phyloP scores from a whole-genome alignment of 345 rosid genomes.

The Linum lewisii region DNA sequence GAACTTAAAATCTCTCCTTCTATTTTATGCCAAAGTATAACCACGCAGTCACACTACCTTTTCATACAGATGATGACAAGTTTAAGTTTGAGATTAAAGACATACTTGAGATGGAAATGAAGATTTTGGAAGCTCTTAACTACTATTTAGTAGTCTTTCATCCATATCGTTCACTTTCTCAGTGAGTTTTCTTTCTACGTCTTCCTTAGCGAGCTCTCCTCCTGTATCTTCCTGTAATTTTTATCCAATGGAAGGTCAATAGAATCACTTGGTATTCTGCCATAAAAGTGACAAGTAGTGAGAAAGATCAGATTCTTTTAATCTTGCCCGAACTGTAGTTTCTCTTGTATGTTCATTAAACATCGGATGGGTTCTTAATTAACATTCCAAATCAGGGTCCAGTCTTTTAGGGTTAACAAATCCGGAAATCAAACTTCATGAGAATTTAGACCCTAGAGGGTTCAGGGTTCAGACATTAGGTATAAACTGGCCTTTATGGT shows the following conservation, averaged over 20 bases:
- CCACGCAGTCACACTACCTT: constrained; percentile 14
- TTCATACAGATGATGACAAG: constrained; percentile 68
- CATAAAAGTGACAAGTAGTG: not conserved
- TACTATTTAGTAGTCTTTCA: constrained; percentile 91
- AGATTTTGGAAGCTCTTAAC: constrained; percentile 84
- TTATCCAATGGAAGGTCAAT: not conserved
- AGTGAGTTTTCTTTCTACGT: constrained; percentile 35
- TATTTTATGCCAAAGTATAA: constrained; percentile 12
- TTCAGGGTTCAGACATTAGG: not conserved
- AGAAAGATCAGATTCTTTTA: not conserved
- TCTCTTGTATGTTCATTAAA: not conserved
- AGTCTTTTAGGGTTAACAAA: not conserved
- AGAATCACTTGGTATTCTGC: no score
- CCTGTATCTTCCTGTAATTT: not conserved
- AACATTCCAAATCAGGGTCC: not conserved
- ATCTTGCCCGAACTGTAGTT: not conserved
- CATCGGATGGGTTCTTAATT: not conserved
- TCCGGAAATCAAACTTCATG: not conserved
- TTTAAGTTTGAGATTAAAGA: constrained; percentile 73
- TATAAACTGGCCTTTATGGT: no score
- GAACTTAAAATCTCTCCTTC: constrained; percentile 1
- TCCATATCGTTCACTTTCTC: constrained; percentile 77
- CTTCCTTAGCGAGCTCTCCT: not conserved
- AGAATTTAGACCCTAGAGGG: not conserved
- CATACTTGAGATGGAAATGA: constrained; percentile 98